A percentile compares a stretch with the other conserved stretches of the same genome.
These are phyloP conservation scores for Fusarium aywerte DNA, from an alignment of 2,329 filamentous ascomycete species.

Conservation along the genomic window DNA sequence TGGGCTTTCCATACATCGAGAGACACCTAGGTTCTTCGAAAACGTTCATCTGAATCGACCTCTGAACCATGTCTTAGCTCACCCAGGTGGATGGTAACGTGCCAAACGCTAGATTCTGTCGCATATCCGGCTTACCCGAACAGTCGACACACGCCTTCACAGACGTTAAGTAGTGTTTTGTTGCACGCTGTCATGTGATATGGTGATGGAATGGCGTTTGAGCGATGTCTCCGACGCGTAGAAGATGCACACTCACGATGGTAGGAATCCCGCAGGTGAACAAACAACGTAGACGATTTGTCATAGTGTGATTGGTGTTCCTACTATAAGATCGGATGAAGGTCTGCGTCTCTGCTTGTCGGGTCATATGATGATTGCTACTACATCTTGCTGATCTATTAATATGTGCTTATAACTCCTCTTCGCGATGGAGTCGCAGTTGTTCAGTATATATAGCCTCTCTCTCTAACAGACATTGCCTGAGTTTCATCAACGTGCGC, in stretches of 20 bases:
- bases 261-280: constrained; percentile 8
- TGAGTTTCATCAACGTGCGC: neutral
- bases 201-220: constrained; percentile 8
- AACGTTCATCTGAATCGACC: neutral
- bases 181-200: neutral
- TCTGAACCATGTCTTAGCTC: neutral
- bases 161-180: neutral
- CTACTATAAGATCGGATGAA: neutral
- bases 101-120: neutral
- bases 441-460: neutral
- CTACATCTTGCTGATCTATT: neutral
- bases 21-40: neutral
- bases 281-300: neutral
- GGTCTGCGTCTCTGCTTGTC: neutral
- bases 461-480: neutral
- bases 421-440: too few species aligned
- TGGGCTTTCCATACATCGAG: neutral
- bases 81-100: neutral
- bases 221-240: neutral
- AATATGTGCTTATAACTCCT: neutral
- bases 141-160: neutral
- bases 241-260: constrained; percentile 4
- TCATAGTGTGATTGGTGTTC: neutral
- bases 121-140: neutral
- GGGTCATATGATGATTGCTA: neutral